Conservation (phyloP, 345 rosid species). For the Nasturtium officinale region DNA sequence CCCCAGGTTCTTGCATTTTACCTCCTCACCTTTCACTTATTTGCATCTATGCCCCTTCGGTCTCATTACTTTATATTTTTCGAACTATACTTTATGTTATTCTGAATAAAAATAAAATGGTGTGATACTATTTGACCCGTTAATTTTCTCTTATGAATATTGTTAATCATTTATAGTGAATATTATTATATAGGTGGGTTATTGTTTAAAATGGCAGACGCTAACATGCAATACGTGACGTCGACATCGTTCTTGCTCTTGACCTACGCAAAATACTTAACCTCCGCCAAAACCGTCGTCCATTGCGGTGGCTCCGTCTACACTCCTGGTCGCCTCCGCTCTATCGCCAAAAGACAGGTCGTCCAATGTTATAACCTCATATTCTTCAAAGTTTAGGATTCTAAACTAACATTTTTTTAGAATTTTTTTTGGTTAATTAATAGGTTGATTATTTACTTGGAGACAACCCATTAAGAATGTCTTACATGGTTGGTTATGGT, state of each 20-base stretch:
- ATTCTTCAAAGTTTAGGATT: neutral
- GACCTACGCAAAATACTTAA: slow-evolving; percentile 59
- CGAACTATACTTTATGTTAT: neutral
- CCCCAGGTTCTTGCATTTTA: slow-evolving; percentile 63
- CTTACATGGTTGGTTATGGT: slow-evolving; percentile 98
- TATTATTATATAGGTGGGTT: slow-evolving; percentile 60
- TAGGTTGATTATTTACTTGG: slow-evolving; percentile 92
- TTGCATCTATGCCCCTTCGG: neutral
- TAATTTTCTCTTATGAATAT: neutral
- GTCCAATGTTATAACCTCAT: slow-evolving; percentile 1
- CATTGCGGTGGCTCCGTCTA: slow-evolving; percentile 56
- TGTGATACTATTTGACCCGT: neutral
- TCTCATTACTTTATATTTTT: slow-evolving; percentile 34
- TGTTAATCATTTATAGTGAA: neutral
- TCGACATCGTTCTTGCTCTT: slow-evolving; percentile 61
- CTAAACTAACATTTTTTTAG: neutral
- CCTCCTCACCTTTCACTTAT: slow-evolving; percentile 21
- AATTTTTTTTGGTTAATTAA: neutral
- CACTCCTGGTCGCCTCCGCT: slow-evolving; percentile 51
- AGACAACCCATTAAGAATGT: slow-evolving; percentile 81
- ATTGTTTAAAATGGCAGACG: slow-evolving; percentile 55
- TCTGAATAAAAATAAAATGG: neutral
- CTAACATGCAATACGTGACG: slow-evolving; percentile 66
- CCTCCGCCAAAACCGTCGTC: slow-evolving; percentile 47
- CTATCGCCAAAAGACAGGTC: slow-evolving; percentile 58